Percentiles rank a stretch among this genome's conserved stretches.
These are phyloP conservation scores for Penicillium italicum DNA, from an alignment of 2,329 filamentous ascomycete species.

Conservation along the genomic window DNA sequence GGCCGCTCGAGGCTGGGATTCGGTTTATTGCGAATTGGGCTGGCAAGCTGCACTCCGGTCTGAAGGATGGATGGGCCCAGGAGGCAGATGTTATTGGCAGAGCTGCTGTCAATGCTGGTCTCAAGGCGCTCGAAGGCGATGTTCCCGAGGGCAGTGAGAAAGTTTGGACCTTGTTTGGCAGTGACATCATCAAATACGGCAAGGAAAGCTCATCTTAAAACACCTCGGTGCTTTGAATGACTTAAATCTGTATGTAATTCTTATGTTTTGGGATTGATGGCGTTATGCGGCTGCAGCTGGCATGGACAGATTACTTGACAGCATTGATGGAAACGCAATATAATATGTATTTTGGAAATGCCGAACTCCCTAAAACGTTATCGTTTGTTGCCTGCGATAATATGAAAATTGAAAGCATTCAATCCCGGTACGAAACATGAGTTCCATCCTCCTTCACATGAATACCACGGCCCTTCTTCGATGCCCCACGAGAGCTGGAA, in stretches of 20 bases:
- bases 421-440: slow-evolving; percentile 20
- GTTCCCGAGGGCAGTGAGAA: slow-evolving; percentile 39
- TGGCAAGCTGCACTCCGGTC: slow-evolving; percentile 49
- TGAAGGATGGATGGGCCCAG: slow-evolving; percentile 68
- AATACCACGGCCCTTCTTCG: slow-evolving; percentile 35
- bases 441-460: slow-evolving; percentile 26
- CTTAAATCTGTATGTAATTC: not conserved
- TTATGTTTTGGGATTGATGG: not conserved
- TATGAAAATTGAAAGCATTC: not conserved
- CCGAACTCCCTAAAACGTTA: not conserved
- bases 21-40: slow-evolving; percentile 55
- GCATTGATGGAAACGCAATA: not conserved
- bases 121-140: slow-evolving; percentile 42
- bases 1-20: slow-evolving; percentile 57
- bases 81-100: slow-evolving; percentile 67
- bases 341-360: not conserved
- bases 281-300: not conserved
- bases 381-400: not conserved
- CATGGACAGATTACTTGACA: not conserved
- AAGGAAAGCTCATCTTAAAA: slow-evolving; percentile 13
- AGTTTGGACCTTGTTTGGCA: slow-evolving; percentile 38
- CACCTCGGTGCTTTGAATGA: not conserved
- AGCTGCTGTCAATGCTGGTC: slow-evolving; percentile 35
- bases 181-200: slow-evolving; percentile 36
- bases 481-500: slow-evolving; percentile 38